Base-by-base conservation (phyloP, 140 eudicot genomes). In the Flaveria floridana region DNA sequence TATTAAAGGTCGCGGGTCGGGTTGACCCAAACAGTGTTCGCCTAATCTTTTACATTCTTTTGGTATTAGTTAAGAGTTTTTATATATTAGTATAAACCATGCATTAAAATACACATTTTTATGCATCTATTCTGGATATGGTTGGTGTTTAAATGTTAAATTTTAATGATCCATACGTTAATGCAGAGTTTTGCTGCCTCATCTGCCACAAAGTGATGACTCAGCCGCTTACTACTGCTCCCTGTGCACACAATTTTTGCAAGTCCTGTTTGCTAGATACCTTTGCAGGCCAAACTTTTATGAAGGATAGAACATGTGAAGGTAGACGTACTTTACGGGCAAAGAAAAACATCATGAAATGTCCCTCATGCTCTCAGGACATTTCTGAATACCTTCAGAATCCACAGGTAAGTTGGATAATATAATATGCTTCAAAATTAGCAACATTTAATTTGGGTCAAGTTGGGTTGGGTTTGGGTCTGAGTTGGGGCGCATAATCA, bases 211-310 rank as follows among this genome's bases (percentile, higher is more conserved):
- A 89, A 65, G 91, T 91, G 84, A 78, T 91, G 94, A 80, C 20
- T 73, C 87, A 71, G 8, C 97, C 97, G 13, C 87, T 91, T 16
- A 89, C 97, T 5, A 91, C 97, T 34, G 41, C 41, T 26, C 97
- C 97, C 2, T 91, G 97, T 72, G 97, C 86, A 26, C 97, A 91
- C 77, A 91, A 91, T 81, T 89, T 89, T 67, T 91, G 97, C 82
- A 89, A 91, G 82, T 30, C 79, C 10, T 91, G 96, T 76, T 78
- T 89, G 79, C 87, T 85, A 68, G 87, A 82, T 68, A 78, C 86
- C 26, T 91, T 91, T 77, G 86, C 83, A 6, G 96, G 97, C 5
- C 89, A 91, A 81, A 66, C 86, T 68, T 85, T 80, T 53, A 73
- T 79, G 20, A 85, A 83, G 73, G 86, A 89, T 80, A 89, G 97